Base-by-base conservation (phyloP, 192 early-diverging fungal genomes). In the Paraglomus occultum region DNA sequence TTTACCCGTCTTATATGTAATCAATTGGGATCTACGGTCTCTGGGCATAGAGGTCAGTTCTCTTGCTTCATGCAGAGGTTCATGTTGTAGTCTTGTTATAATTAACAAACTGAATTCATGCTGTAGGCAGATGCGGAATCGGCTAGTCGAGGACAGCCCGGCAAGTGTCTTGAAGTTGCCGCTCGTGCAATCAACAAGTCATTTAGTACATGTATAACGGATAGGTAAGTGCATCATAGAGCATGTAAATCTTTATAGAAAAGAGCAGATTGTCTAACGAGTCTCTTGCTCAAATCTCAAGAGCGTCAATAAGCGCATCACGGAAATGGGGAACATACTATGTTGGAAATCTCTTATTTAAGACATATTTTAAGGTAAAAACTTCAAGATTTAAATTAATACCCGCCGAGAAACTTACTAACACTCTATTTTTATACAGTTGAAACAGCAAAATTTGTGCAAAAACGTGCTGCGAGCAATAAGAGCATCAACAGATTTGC, bases 311-410 rank as follows among this genome's bases (percentile, higher is more conserved):
- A 7, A 74, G 75, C 10, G 67, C 71, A 22, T 94, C 95, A 12
- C 83, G 93, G 40, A 95, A 95, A 71, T 96, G 92, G 94, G 97
- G 97, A 8, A 93, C 91, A 5, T 99, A 94, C 76, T 89, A 82
- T 62, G 85, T 98, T 71, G 88, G 86, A 51, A 92, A 91, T 60
- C 77, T 97, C 0, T 77, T 98, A 8, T 94, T 99, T 74, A 83
- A 84, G 54, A 90, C 91, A 2, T 98, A 97, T 64, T 91, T 95
- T 71, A 85, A 87, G 75, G 92, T 94, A 78, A 67, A 74, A 22
- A 73, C 73, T n/a, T 76, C 73, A 18, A 42, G 6, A 31, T 50
- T 50, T 66, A 51, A 51, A 66, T 51, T 65, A 5, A 44, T 46
- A 69, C 23, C 11, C 44, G 6, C 45, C n/a, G 11, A 45, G 7